Base-by-base conservation (phyloP, 1,139 yeast genomes). In the Hansenula lynferdii region DNA sequence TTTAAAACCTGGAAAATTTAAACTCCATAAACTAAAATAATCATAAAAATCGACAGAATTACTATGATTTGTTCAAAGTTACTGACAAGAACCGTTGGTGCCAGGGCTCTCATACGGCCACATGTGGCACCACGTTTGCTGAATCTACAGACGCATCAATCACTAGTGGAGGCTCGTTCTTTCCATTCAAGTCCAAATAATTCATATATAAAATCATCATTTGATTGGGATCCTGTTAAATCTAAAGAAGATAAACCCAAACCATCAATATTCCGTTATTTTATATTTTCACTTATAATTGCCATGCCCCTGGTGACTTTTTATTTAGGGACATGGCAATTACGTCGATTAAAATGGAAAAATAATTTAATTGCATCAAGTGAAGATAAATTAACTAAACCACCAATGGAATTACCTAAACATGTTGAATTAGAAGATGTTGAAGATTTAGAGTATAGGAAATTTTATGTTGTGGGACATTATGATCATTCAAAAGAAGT, bases 241-340 rank as follows among this genome's bases (percentile, higher is more conserved):
- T 69, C 86, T 0, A 63, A 69, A 12, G 72, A 67, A 16, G 52
- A 54, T 19, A 53, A 53, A 38, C 50, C 49, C 11, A 50, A 52
- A 42, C 51, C 60, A 42, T 49, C 57, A 5, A 46, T 58, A 12
- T 65, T 77, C 22, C 65, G 81, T 42, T 64, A 64, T 31, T 66
- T 80, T 27, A 69, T 81, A 17, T 59, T 83, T 35, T 75, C 78
- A 0, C 60, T 83, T 21, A 68, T 84, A 73, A 62, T 86, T 31
- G 77, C 92, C 19, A 92, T 95, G 85, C 99, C 99, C 0, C 70
- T 89, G 0, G 71, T 89, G 2, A 77, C 96, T 9, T 86, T 92
- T 57, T 83, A 80, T 27, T 67, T 92, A 36, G 98, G 98, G 3
- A 77, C 94, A 42, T 92, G 98, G 99, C 99, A 92, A 63, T 80